Conservation (phyloP, 1,139 yeast species). For the Yamadazyma kanchanaburiensis region DNA sequence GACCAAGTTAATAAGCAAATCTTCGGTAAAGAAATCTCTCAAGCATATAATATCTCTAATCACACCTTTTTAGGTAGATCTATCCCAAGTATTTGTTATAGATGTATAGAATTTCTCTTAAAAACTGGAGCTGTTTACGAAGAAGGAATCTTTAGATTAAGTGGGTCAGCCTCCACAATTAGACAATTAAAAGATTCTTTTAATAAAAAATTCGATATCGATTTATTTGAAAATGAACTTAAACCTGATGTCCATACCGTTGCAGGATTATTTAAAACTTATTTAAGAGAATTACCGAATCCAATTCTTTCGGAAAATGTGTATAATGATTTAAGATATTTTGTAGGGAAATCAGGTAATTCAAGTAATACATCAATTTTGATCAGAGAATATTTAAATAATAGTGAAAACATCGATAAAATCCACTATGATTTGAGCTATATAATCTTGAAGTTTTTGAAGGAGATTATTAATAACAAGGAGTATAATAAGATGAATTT, state of each 20-base stretch:
- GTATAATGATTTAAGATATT: conserved; percentile 32
- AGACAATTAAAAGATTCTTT: conserved; percentile 70
- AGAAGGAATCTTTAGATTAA: conserved; percentile 87
- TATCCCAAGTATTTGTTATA: conserved; percentile 74
- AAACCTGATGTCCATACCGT: conserved; percentile 70
- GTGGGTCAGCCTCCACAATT: conserved; percentile 84
- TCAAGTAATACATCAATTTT: conserved; percentile 19
- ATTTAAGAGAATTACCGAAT: conserved; percentile 67
- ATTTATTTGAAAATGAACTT: conserved; percentile 44
- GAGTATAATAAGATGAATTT: conserved; percentile 79
- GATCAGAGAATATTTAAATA: conserved; percentile 30
- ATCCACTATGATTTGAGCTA: conserved; percentile 61
- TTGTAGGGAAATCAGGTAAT: conserved; percentile 20
- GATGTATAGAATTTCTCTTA: conserved; percentile 71
- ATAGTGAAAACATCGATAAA: conserved; percentile 19
- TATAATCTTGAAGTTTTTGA: conserved; percentile 64
- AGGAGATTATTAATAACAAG: conserved; percentile 60
- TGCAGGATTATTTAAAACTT: conserved; percentile 73
- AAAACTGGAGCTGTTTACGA: conserved; percentile 72
- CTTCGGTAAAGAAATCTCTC: conserved; percentile 65
- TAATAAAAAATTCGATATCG: conserved; percentile 63
- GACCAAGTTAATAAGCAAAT: conserved; percentile 36
- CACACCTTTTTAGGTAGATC: conserved; percentile 39
- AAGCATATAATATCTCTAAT: conserved; percentile 50
- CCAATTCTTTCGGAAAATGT: conserved; percentile 56